Evolutionary conservation across 2,329 filamentous ascomycete genomes (phyloP), one percentile per base, ranked within the genome.

Genomic region (Polytolypa hystricis): DNA sequence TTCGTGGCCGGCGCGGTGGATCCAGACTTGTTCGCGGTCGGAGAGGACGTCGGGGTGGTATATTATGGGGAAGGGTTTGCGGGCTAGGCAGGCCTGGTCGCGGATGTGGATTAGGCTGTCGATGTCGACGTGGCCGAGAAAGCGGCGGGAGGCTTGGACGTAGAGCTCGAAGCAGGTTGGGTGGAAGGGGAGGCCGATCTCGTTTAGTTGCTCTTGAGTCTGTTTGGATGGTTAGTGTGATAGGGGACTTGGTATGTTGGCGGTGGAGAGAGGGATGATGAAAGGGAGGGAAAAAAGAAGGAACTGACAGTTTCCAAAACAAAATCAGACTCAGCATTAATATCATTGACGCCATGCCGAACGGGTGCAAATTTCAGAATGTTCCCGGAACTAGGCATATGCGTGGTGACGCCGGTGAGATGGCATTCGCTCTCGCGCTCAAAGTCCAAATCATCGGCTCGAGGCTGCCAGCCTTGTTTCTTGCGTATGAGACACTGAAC

Each of bases 161-260:
- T 39, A 47, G 8, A 47, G 35, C 20, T 48, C 40, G 26, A 47
- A 42, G 33, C 45, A 48, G 12, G 46, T 29, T 14, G 39, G 45
- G 26, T 48, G 46, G 9, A 47, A 42, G 11, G 20, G 32, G n/a
- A 34, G 32, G 12, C 7, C 32, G 10, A 17, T 32, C 4, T n/a
- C 12, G 4, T 11, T 6, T 6, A 34, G 32, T 15, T 34, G n/a
- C 25, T 34, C 28, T 30, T 30, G 4, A 14, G 28, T 30, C 28
- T 30, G 28, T 30, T 30, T 30, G 9, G 10, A n/a, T n/a, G n/a
- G n/a, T n/a, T n/a, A n/a, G n/a, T n/a, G n/a, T 12, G 4, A 15
- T n/a, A 30, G 11, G 11, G 14, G 11, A 30, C 28, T 4, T 30
- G 28, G 9, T 11, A 30, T n/a, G 2, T n/a, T n/a, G 11, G 14